Evolutionary conservation across 345 rosid species (phyloP), one percentile per base, ranked within the genome.

Genomic region (Hibiscus syriacus): DNA sequence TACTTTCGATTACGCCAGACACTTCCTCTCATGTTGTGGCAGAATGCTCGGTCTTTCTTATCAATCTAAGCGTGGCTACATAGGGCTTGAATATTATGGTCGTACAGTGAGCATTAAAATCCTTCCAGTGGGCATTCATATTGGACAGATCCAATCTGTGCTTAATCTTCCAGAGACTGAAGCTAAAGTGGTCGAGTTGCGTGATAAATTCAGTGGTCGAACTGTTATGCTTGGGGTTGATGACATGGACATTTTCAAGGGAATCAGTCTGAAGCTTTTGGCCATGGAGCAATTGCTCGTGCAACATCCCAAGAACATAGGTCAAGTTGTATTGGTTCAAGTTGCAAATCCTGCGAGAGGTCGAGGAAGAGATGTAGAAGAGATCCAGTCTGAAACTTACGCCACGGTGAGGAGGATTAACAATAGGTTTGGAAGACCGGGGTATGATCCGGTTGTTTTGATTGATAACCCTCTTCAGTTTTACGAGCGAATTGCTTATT

Each of bases 1-100:
- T 73, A 90, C 96, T 39, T 92, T 92, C 74, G 98, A 92, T 76
- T 92, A 92, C 56, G 98, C 98, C 32, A 86, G 97, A 64, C 98
- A 92, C 69, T 92, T 92, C 79, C 84, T 92, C 32, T 92, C 98
- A 6, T 92, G 98, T 60, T 92, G 98, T 58, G 88, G 97, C 64
- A 77, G 97, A 75, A 92, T 92, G 98, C 98, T 92, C 12, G 98
- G 98, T 12, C 79, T 92, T 65, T 82, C 92, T 23, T 90, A 92
- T 50, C 55, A 50, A 50, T 50, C 98, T 26, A 92, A 92, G 77
- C 76, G 98, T 36, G 98, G 98, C 50, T 50, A 50, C 55, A 50
- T 50, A 50, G 55, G 55, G 25, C 55, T 50, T 20, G 55, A 50
- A 50, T 50, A 50, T 50, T 50, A 50, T 0, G 55, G 55, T 50